Evolutionary conservation across 2,329 filamentous ascomycete species (phyloP), one percentile per base, ranked within the genome.

Genomic region (Cladosporium halotolerans): DNA sequence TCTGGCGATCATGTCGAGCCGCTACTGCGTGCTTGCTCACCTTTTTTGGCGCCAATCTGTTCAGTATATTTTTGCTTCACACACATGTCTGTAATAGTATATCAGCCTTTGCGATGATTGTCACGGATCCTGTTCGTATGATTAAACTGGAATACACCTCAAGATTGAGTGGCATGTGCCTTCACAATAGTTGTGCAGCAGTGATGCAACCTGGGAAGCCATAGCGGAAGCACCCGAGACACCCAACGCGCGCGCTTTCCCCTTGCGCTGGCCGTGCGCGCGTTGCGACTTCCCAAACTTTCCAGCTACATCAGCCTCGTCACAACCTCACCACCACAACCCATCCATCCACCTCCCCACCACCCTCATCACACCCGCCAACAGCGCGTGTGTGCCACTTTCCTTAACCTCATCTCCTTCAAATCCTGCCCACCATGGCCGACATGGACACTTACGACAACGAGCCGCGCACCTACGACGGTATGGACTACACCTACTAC

Each of bases 381-480:
- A 13, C 40, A 10, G 40, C 32, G 40, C 32, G 39, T 31, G 40
- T 38, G 28, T 34, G 11, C 38, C 44, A 52, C 34, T 43, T 47
- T 45, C 19, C 33, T 41, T 32, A 23, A 43, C 34, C 36, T 7
- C 18, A 44, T 42, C 40, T 13, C 31, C n/a, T 9, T 19, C 19
- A 31, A 18, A 32, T 13, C 9, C 31, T 40, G 31, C 16, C 51
- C 43, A 36, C 18, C 48, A 74, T 72, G 70, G 69, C 72, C 62
- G 74, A 73, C 63, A 79, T 82, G 74, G 83, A 86, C 58, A 67
- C 66, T 62, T 86, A 83, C 74, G 82, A 85, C 67, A 79, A 78
- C 64, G 82, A 85, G 59, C 78, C 79, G 68, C 80, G 80, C 72
- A 76, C 76, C 64, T 86, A 84, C 70, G 82, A 85, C 58, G 83